Evolutionary conservation across 73 alveolate species (phyloP).

Genomic region (Paramecium primaurelia): DNA sequence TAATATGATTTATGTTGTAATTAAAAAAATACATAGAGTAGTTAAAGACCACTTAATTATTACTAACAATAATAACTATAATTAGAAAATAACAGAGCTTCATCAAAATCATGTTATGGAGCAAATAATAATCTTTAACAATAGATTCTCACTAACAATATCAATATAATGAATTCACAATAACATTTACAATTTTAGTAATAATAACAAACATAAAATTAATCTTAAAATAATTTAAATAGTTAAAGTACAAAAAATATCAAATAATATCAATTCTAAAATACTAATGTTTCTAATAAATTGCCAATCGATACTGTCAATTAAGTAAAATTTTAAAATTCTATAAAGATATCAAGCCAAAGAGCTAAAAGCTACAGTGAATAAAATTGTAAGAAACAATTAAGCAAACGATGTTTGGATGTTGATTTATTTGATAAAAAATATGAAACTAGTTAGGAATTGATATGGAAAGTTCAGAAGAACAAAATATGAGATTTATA

Average conservation of each 20-base stretch:
- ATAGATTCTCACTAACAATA: neutral
- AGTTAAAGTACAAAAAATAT: neutral
- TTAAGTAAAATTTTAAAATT: neutral
- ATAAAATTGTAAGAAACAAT: neutral
- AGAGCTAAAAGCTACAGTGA: neutral
- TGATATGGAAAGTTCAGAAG: neutral
- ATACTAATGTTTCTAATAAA: neutral
- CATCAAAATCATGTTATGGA: neutral
- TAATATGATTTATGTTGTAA: neutral
- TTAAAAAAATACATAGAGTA: neutral
- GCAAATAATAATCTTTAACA: neutral
- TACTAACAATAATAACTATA: neutral
- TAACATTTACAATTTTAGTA: neutral
- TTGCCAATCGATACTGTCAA: neutral
- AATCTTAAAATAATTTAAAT: neutral
- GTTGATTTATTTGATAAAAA: neutral
- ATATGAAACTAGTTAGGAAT: neutral
- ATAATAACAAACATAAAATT: neutral
- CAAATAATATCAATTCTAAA: neutral
- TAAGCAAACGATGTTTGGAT: neutral
- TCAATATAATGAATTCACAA: neutral
- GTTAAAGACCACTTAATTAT: conserved; percentile 6
- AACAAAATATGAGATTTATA: neutral
- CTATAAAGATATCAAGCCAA: neutral
- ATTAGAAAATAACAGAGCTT: neutral